Percentiles rank a stretch among this genome's conserved stretches.
Conservation (phyloP, 495 filamentous ascomycete species). For the Penicillium psychrofluorescens region DNA sequence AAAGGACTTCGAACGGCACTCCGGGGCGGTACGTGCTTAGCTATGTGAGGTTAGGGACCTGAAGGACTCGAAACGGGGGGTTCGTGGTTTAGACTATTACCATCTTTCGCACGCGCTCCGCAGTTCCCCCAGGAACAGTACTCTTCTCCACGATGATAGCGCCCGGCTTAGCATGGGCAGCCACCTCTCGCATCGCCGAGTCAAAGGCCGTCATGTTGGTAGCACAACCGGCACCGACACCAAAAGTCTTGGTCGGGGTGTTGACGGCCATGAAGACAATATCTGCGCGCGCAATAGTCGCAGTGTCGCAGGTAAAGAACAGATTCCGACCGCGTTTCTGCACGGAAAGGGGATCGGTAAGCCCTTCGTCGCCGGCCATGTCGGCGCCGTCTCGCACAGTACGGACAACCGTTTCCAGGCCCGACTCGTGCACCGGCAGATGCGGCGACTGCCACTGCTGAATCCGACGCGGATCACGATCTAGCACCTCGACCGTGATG, state of each 20-base stretch:
- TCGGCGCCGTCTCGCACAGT: conserved; percentile 51
- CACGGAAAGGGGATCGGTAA: not conserved
- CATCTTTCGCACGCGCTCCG: conserved; percentile 60
- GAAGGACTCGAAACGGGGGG: conserved; percentile 25
- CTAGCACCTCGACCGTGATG: conserved; percentile 63
- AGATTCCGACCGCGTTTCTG: conserved; percentile 46
- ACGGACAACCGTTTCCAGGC: conserved; percentile 58
- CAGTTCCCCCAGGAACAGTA: conserved; percentile 75
- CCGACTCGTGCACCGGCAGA: conserved; percentile 74
- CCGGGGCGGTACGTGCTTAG: conserved; percentile 48
- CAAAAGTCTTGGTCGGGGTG: conserved; percentile 70
- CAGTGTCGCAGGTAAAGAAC: conserved; percentile 63
- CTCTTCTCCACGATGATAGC: conserved; percentile 80
- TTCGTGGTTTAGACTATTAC: conserved; percentile 18
- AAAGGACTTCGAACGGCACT: conserved; percentile 65
- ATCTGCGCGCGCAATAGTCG: conserved; percentile 58
- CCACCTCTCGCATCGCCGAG: conserved; percentile 58
- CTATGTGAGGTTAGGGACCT: conserved; percentile 19
- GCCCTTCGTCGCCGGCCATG: not conserved
- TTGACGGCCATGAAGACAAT: conserved; percentile 75
- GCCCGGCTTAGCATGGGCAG: conserved; percentile 53
- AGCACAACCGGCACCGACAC: conserved; percentile 62
- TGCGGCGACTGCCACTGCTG: conserved; percentile 63
- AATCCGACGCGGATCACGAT: conserved; percentile 58
- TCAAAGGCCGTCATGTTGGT: conserved; percentile 72